Conservation (phyloP, 2,329 filamentous ascomycete genomes). For the Cordyceps pruinosa region DNA sequence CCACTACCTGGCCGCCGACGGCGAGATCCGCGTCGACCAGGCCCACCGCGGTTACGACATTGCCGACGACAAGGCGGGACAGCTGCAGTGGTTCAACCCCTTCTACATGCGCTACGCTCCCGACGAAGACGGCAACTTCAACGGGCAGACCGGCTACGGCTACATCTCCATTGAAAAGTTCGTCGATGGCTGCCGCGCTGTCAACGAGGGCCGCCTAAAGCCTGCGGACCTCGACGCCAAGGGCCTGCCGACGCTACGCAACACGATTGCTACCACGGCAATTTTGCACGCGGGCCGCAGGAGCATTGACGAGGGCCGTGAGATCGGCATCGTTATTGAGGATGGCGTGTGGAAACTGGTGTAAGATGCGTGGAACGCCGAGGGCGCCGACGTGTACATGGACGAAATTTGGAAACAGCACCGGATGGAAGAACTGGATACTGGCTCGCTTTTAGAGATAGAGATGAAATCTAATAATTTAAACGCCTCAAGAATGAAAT, state of each 20-base stretch:
- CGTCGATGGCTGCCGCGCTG: constrained; percentile 72
- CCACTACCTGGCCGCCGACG: constrained; percentile 79
- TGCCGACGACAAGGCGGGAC: constrained; percentile 66
- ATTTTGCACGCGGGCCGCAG: constrained; percentile 81
- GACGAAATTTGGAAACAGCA: not conserved
- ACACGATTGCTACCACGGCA: constrained; percentile 86
- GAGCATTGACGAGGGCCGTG: constrained; percentile 75
- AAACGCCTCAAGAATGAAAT: not conserved
- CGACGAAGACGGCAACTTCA: constrained; percentile 91
- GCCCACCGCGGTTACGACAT: constrained; percentile 93
- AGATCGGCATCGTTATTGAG: constrained; percentile 65
- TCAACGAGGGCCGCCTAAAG: constrained; percentile 67
- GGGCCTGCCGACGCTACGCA: constrained; percentile 75
- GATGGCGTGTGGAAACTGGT: constrained; percentile 62
- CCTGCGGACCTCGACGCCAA: constrained; percentile 73
- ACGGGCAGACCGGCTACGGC: constrained; percentile 83
- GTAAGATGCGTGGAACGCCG: constrained; percentile 20
- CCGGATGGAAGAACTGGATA: too few species aligned
- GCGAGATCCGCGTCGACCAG: constrained; percentile 86
- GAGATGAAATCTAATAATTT: too few species aligned
- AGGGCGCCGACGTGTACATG: not conserved
- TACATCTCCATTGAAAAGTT: constrained; percentile 97
- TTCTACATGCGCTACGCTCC: constrained; percentile 95
- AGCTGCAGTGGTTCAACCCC: constrained; percentile 83
- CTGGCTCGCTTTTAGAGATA: too few species aligned